Conservation (phyloP, 345 rosid genomes). For the Eucalyptus fibrosa region DNA sequence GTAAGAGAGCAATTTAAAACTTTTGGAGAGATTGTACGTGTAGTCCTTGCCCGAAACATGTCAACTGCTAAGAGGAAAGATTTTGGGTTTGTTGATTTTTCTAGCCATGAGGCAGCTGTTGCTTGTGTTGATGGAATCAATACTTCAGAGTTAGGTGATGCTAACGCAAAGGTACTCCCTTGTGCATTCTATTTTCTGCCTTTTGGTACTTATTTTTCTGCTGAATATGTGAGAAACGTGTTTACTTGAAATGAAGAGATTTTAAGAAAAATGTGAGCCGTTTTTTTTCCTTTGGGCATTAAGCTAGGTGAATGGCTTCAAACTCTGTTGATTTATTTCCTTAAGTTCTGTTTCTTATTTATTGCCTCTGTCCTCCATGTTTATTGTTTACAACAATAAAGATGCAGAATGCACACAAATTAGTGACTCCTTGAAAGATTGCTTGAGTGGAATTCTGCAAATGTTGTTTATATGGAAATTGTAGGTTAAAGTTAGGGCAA, state of each 20-base stretch:
- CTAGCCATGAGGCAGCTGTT: slow-evolving; percentile 41
- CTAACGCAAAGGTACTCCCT: slow-evolving; percentile 25
- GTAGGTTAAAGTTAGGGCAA: slow-evolving; percentile 41
- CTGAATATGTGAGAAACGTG: background rate
- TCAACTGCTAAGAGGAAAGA: slow-evolving; percentile 55
- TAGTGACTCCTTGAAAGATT: background rate
- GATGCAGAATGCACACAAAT: background rate
- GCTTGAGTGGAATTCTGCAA: background rate
- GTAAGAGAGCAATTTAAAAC: slow-evolving; percentile 25
- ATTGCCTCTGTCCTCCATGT: background rate
- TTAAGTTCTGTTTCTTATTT: background rate
- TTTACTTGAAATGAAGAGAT: background rate
- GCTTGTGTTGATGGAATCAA: slow-evolving; percentile 42
- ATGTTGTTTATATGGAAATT: background rate
- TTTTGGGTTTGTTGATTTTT: slow-evolving; percentile 51
- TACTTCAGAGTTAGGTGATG: slow-evolving; percentile 18
- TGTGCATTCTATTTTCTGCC: background rate
- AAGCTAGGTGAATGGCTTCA: background rate
- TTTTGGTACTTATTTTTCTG: background rate
- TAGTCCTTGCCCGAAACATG: slow-evolving; percentile 53
- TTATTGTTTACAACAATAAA: background rate
- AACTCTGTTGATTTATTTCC: background rate
- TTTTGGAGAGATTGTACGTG: slow-evolving; percentile 29
- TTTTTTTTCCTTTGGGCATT: background rate
- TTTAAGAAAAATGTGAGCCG: background rate